Conservation (phyloP, 768 basidiomycete species). For the Boletus subparvulus region DNA sequence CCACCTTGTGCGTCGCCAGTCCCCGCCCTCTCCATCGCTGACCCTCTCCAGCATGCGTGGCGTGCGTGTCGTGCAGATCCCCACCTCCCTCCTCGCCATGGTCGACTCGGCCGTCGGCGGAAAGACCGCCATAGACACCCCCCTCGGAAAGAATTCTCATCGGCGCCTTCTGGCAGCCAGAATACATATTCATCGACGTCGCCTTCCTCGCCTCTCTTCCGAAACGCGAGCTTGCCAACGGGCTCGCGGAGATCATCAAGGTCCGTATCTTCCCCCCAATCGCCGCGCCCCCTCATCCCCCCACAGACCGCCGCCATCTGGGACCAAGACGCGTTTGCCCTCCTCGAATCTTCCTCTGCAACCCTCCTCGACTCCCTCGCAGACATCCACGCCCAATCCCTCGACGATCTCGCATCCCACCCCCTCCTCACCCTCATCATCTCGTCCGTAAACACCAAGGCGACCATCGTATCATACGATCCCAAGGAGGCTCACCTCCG, state of each 20-base stretch:
- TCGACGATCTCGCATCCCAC: conserved; percentile 74
- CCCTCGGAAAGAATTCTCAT: conserved; percentile 98
- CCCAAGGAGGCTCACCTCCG: conserved; percentile 95
- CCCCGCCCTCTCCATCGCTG: neutral
- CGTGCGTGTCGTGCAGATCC: conserved; percentile 92
- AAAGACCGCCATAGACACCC: conserved; percentile 99
- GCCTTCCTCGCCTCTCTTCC: conserved; percentile 95
- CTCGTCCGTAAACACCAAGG: conserved; percentile 92
- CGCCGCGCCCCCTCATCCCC: neutral
- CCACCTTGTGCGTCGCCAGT: conserved; percentile 75
- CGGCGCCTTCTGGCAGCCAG: conserved; percentile 98
- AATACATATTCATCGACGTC: conserved; percentile 96
- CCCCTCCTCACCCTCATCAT: conserved; percentile 89
- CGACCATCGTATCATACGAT: conserved; percentile 96
- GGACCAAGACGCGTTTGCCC: conserved; percentile 86
- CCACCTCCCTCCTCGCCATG: conserved; percentile 96
- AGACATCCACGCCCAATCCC: conserved; percentile 46
- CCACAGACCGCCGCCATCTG: conserved; percentile 96
- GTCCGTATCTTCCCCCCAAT: conserved; percentile 41
- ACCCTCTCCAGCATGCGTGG: conserved; percentile 84
- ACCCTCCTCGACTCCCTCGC: conserved; percentile 88
- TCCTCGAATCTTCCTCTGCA: conserved; percentile 80
- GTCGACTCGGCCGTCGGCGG: conserved; percentile 98
- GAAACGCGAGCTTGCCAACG: conserved; percentile 92
- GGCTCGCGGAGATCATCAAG: conserved; percentile 98